phyloP scores from a whole-genome alignment of 2,329 filamentous ascomycete genomes.

The Neobulgaria alba region DNA sequence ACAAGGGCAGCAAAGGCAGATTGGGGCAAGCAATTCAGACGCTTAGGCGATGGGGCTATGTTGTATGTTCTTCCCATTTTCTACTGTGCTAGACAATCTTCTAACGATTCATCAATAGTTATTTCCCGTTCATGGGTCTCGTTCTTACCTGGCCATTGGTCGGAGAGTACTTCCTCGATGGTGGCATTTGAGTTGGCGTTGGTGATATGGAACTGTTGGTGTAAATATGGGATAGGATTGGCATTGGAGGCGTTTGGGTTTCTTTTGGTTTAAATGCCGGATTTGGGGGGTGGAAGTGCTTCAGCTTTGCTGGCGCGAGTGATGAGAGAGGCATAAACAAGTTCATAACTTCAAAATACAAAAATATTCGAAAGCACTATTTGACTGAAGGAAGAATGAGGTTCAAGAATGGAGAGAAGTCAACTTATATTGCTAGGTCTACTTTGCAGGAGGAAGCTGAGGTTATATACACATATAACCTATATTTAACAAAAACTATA shows the following conservation, averaged over 20 bases:
- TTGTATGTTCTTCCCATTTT: conserved; percentile 13
- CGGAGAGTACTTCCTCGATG: conserved; percentile 7
- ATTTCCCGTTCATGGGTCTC: conserved; percentile 12
- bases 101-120: conserved; percentile 11
- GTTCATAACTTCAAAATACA: no score
- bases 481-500: no score
- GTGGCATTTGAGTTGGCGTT: background rate
- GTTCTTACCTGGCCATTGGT: conserved; percentile 15
- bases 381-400: no score
- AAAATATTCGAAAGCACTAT: no score
- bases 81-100: background rate
- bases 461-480: no score
- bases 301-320: background rate
- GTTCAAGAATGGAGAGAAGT: no score
- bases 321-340: no score
- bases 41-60: conserved; percentile 9
- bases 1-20: conserved; percentile 11
- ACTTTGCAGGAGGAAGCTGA: no score
- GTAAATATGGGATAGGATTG: background rate
- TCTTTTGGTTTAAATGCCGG: background rate
- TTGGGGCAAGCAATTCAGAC: conserved; percentile 12
- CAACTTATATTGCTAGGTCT: no score
- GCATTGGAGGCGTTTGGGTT: background rate
- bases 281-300: background rate
- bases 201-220: background rate